A percentile compares a stretch with the other conserved stretches of the same genome.
Conservation (phyloP, 164 flowering plant species). For the Macadamia tetraphylla region DNA sequence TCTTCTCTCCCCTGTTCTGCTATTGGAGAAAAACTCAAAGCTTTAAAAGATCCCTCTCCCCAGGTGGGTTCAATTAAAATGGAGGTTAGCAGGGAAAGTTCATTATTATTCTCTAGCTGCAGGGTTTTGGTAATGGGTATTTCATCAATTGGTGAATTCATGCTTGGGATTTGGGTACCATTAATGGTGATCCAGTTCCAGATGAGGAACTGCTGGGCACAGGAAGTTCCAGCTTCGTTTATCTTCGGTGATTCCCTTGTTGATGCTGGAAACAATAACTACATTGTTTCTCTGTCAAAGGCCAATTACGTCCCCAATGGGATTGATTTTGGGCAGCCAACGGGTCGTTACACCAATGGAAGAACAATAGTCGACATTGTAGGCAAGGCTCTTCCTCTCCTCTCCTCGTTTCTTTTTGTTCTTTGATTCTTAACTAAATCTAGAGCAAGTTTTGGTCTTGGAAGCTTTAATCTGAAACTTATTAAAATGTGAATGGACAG, state of each 20-base stretch:
- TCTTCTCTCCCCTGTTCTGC: no score
- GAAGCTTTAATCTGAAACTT: neutral
- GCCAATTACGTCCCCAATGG: conserved; percentile 67
- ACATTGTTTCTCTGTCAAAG: conserved; percentile 52
- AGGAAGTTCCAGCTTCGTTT: conserved; percentile 42
- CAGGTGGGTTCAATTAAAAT: neutral
- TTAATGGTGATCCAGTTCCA: neutral
- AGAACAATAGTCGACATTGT: conserved; percentile 64
- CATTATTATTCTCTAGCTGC: neutral
- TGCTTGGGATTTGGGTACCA: conserved; percentile 1
- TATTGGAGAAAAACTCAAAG: no score
- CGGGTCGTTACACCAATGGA: conserved; percentile 75
- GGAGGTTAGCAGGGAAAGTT: neutral
- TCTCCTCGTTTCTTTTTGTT: neutral
- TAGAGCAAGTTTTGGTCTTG: neutral
- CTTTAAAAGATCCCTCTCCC: neutral
- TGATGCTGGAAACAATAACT: conserved; percentile 83
- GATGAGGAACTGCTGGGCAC: conserved; percentile 16
- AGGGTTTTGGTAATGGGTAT: conserved; percentile 9
- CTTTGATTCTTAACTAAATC: neutral
- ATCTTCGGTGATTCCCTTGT: conserved; percentile 81
- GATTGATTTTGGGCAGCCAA: conserved; percentile 62
- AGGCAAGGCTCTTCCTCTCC: conserved; percentile 31
- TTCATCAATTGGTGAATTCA: neutral
- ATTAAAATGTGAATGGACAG: conserved; percentile 21